Conservation (phyloP, 805 yeast genomes). For the Myxozyma geophila region DNA sequence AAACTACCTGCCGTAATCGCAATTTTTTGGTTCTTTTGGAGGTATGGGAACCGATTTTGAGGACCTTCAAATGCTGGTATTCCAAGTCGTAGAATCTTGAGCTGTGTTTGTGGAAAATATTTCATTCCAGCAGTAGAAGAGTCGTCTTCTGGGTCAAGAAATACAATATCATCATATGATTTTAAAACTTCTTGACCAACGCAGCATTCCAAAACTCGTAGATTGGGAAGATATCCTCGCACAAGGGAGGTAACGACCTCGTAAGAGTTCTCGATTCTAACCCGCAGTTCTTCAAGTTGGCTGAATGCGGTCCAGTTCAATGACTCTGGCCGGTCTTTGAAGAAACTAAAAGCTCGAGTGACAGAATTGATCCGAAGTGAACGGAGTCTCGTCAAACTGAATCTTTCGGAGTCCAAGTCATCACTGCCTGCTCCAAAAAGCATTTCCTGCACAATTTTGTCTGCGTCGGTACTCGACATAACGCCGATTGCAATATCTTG, state of each 20-base stretch:
- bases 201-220: slow-evolving; percentile 14
- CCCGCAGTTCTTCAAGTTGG: slow-evolving; percentile 15
- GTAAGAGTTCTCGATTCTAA: slow-evolving; percentile 16
- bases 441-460: slow-evolving; percentile 1
- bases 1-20: slow-evolving; percentile 14
- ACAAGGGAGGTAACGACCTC: slow-evolving; percentile 6
- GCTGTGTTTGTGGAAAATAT: slow-evolving; percentile 9
- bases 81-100: slow-evolving; percentile 8
- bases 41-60: slow-evolving; percentile 16
- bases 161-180: slow-evolving; percentile 7
- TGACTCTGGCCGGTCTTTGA: not conserved
- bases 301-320: not conserved
- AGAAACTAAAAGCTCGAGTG: not conserved
- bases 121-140: not conserved
- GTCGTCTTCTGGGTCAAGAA: slow-evolving; percentile 2
- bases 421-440: not conserved
- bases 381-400: not conserved
- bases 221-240: slow-evolving; percentile 5
- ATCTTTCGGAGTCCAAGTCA: not conserved
- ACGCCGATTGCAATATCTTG: slow-evolving; percentile 2
- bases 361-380: slow-evolving; percentile 2
- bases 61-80: not conserved
- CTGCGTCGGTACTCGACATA: not conserved
- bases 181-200: slow-evolving; percentile 12
- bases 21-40: not conserved